Evolutionary conservation across 768 basidiomycete species (phyloP).

Genomic region (Mycena haematopus): DNA sequence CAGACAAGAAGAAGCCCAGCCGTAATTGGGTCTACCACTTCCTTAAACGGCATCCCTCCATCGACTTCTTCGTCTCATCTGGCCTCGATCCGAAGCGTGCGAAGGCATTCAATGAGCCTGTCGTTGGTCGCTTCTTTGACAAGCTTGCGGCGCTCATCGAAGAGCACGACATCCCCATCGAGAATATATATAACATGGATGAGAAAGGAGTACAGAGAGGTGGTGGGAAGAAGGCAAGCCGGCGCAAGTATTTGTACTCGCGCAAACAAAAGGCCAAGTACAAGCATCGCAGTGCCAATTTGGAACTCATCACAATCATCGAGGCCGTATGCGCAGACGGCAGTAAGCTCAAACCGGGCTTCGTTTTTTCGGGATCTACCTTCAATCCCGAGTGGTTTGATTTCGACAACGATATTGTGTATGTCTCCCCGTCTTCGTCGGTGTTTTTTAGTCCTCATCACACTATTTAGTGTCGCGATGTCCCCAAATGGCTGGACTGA

Average conservation of each 20-base stretch:
- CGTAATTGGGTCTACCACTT: not conserved
- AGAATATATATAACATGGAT: not conserved
- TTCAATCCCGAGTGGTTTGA: too few species aligned
- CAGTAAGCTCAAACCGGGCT: not conserved
- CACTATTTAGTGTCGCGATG: too few species aligned
- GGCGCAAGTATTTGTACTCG: not conserved
- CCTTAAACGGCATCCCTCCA: not conserved
- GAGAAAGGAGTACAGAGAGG: not conserved
- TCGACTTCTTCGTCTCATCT: not conserved
- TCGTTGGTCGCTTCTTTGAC: not conserved
- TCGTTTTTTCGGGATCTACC: too few species aligned
- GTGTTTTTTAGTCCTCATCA: too few species aligned
- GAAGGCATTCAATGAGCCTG: not conserved
- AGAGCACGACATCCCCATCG: not conserved
- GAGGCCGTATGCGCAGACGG: not conserved
- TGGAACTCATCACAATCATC: not conserved
- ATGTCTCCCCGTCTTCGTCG: too few species aligned
- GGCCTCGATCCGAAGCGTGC: not conserved
- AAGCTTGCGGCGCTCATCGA: not conserved
- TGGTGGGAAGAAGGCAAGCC: not conserved
- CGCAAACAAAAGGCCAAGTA: not conserved
- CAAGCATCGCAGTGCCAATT: not conserved
- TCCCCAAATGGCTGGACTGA: too few species aligned
- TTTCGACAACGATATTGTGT: too few species aligned
- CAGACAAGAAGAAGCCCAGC: not conserved